Base-by-base conservation (phyloP, 2,329 filamentous ascomycete species). In the Botrytis elliptica region DNA sequence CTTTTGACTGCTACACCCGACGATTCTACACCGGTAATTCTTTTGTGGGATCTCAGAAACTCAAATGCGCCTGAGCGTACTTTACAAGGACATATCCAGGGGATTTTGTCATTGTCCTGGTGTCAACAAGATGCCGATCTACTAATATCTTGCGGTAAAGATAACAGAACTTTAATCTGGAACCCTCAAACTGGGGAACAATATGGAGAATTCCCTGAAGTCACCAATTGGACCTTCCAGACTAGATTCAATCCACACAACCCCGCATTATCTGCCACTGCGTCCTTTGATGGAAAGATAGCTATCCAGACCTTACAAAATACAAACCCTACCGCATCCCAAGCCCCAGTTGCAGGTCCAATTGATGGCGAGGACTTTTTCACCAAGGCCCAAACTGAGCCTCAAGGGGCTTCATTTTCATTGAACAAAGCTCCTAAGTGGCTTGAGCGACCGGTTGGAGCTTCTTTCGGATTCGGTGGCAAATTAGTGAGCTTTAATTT, bases 221-320 rank as follows among this genome's bases (percentile, higher is more conserved):
- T 97, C 71, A 98, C 95, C n/a, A 99, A 98, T 83, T 99, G 96
- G 95, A 97, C 95, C 9, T 99, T 99, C 85, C 91, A 95, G 81
- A 97, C 96, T 8, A 89, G 92, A 75, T 98, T 97, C 88, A 95
- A 97, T 82, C 96, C 96, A 44, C 91, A 93, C 78, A 97, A 99
- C 82, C 95, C 96, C 18, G 93, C 91, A 81, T 86, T 99, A 74
- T 93, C 95, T 68, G 97, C 97, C 29, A 98, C 96, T 29, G 96
- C 97, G 16, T 97, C 95, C 3, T 98, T 98, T 78, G 96, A 99
- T 81, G 96, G 97, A 79, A 98, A 97, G 84, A 97, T 99, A 76
- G 91, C 93, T 2, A 86, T 99, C 63, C 95, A 98, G 82, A 97
- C 95, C 1, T 88, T 98, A 59, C 96, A 99, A 81, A 98, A 96